A percentile compares a stretch with the other conserved stretches of the same genome.
Conservation (phyloP, 805 yeast genomes). For the Teunomyces atbi region DNA sequence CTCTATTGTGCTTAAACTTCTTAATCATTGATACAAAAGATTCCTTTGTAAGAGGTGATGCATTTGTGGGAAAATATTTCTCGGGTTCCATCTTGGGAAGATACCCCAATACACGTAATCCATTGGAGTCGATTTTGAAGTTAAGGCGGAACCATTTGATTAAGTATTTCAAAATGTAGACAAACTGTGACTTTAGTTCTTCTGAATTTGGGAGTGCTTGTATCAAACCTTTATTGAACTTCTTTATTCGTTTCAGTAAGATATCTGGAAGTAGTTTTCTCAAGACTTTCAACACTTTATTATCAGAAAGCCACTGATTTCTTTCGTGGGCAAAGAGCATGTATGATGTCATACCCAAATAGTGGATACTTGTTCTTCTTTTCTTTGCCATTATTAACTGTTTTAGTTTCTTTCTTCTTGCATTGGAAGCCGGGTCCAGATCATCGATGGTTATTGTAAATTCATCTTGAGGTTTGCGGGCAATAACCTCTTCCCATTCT, state of each 20-base stretch:
- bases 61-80: constrained; percentile 19
- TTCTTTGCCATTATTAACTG: constrained; percentile 10
- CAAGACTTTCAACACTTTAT: constrained; percentile 18
- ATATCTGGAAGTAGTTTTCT: constrained; percentile 25
- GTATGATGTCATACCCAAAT: constrained; percentile 24
- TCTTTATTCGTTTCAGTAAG: constrained; percentile 16
- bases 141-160: constrained; percentile 35
- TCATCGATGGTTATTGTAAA: constrained; percentile 5
- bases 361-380: constrained; percentile 11
- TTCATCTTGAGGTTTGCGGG: constrained; percentile 1
- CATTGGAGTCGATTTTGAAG: constrained; percentile 28
- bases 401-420: constrained; percentile 9
- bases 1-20: constrained; percentile 29
- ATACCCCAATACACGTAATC: constrained; percentile 29
- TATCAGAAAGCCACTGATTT: constrained; percentile 19
- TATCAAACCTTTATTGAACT: constrained; percentile 11
- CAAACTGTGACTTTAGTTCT: constrained; percentile 16
- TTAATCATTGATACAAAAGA: constrained; percentile 12
- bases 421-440: constrained; percentile 4
- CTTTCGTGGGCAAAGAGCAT: constrained; percentile 19
- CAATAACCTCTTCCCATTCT: constrained; percentile 1
- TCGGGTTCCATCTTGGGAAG: constrained; percentile 13
- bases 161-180: constrained; percentile 30
- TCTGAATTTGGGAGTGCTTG: background rate
- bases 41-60: constrained; percentile 12